Conservation (phyloP, 495 filamentous ascomycete genomes). For the Astrocystis sublimbata region DNA sequence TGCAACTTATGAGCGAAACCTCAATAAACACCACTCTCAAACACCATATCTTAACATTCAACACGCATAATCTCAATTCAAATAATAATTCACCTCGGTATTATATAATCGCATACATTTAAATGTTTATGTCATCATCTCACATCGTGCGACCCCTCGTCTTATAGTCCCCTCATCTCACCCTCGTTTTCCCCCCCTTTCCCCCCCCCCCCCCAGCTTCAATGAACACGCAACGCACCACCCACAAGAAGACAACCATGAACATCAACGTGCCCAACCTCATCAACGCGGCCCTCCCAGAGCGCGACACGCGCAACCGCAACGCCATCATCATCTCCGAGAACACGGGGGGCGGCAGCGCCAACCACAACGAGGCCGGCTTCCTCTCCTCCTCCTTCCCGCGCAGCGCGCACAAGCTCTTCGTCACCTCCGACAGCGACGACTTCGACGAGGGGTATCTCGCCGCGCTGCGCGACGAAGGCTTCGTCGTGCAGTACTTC, state of each 20-base stretch:
- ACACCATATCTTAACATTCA: too few species aligned
- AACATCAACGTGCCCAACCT: slow-evolving; percentile 37
- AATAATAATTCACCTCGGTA: too few species aligned
- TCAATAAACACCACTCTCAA: too few species aligned
- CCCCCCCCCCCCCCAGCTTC: background rate
- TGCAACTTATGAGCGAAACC: too few species aligned
- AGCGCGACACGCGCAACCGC: slow-evolving; percentile 27
- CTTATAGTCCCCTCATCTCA: too few species aligned
- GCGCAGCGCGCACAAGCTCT: slow-evolving; percentile 54
- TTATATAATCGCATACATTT: too few species aligned
- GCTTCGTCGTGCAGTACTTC: slow-evolving; percentile 64
- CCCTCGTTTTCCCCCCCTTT: too few species aligned
- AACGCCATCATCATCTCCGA: slow-evolving; percentile 38
- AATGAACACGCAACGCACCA: too few species aligned
- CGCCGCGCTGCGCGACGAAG: slow-evolving; percentile 64
- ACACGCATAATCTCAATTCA: too few species aligned
- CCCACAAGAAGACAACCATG: slow-evolving; percentile 29
- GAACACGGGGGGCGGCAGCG: slow-evolving; percentile 28
- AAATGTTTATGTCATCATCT: too few species aligned
- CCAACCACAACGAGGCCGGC: slow-evolving; percentile 38
- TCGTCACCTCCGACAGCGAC: slow-evolving; percentile 61
- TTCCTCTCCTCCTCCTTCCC: slow-evolving; percentile 41
- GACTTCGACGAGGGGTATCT: slow-evolving; percentile 62
- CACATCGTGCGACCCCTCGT: too few species aligned
- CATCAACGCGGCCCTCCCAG: slow-evolving; percentile 33